A percentile compares a stretch with the other conserved stretches of the same genome.
Conservation (phyloP, 768 basidiomycete species). For the Megacollybia marginata region DNA sequence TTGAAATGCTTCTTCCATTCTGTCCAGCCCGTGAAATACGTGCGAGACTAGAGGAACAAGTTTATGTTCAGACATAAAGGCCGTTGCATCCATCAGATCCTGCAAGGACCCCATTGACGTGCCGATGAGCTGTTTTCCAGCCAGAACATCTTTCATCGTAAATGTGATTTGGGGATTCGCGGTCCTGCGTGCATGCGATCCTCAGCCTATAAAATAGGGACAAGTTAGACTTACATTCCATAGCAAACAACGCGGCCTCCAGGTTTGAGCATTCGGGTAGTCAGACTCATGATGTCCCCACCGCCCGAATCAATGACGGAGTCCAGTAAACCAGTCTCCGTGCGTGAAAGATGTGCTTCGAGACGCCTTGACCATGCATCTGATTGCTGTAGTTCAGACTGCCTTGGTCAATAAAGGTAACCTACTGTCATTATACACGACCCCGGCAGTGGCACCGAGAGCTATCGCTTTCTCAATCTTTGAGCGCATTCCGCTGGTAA, state of each 20-base stretch:
- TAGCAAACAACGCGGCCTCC: constrained; percentile 59
- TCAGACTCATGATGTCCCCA: constrained; percentile 50
- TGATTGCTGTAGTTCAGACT: not conserved
- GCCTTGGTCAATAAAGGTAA: not conserved
- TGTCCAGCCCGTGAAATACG: constrained; percentile 57
- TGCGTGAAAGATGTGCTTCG: not conserved
- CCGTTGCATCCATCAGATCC: constrained; percentile 66
- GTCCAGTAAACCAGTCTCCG: constrained; percentile 28
- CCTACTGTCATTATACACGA: constrained; percentile 62
- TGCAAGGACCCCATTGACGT: constrained; percentile 80
- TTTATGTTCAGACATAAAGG: constrained; percentile 56
- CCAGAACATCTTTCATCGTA: constrained; percentile 74
- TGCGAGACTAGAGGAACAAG: constrained; percentile 68
- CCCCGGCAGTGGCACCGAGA: constrained; percentile 74
- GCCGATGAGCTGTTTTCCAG: constrained; percentile 72
- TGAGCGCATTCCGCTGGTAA: constrained; percentile 62
- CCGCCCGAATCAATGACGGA: constrained; percentile 67
- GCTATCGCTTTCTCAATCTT: constrained; percentile 62
- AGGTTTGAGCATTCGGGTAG: constrained; percentile 40
- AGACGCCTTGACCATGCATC: not conserved
- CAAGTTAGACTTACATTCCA: constrained; percentile 43
- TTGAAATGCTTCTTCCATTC: constrained; percentile 64
- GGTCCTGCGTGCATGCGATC: constrained; percentile 38
- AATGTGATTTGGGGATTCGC: constrained; percentile 50
- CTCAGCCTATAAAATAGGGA: not conserved